phyloP scores from a whole-genome alignment of 116 monocot genomes.

The Cymodocea nodosa region DNA sequence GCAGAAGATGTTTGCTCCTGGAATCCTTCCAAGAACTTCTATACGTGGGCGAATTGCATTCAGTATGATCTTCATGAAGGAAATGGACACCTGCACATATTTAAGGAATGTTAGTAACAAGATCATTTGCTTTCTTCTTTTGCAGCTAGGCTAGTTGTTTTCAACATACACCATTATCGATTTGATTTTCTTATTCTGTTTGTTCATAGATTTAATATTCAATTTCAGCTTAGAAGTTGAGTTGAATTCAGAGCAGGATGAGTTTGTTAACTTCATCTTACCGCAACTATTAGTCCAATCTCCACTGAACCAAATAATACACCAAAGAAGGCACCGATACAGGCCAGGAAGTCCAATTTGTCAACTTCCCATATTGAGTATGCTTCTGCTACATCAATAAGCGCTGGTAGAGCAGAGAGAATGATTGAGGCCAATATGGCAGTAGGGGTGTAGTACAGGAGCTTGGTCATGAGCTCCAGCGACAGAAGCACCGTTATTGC shows the following conservation, averaged over 20 bases:
- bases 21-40: conserved; percentile 62
- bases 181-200: too few species aligned
- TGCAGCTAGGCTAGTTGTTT: too few species aligned
- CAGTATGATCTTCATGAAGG: conserved; percentile 58
- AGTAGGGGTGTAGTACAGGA: conserved; percentile 75
- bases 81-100: conserved; percentile 47
- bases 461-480: conserved; percentile 42
- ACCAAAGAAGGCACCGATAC: conserved; percentile 66
- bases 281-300: conserved; percentile 62
- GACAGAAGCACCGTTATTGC: conserved; percentile 56
- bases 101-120: too few species aligned
- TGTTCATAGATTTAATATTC: too few species aligned
- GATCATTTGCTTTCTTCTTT: too few species aligned
- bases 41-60: conserved; percentile 33
- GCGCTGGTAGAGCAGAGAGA: conserved; percentile 67
- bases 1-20: conserved; percentile 64
- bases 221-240: too few species aligned
- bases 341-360: conserved; percentile 73
- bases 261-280: conserved; percentile 8
- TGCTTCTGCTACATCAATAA: conserved; percentile 63
- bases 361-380: conserved; percentile 54
- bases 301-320: conserved; percentile 84
- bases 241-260: neutral
- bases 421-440: conserved; percentile 82
- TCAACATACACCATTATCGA: too few species aligned